Conservation (phyloP, 257 asterid genomes). For the Solanum ahanhuiri region DNA sequence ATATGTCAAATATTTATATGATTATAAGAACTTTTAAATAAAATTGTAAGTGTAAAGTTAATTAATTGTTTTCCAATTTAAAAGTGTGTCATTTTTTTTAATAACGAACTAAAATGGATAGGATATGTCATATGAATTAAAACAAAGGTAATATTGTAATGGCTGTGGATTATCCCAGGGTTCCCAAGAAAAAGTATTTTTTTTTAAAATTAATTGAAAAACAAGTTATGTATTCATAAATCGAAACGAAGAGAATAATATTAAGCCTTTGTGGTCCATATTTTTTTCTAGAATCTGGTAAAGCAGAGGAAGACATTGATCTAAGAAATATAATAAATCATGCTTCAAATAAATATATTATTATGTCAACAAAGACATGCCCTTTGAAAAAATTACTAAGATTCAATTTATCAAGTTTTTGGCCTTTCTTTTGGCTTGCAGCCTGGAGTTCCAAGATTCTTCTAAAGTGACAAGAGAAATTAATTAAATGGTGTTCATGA, state of each 20-base stretch:
- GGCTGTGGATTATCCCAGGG: background rate
- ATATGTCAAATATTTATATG: background rate
- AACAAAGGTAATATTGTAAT: background rate
- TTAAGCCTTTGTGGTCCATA: background rate
- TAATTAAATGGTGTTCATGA: background rate
- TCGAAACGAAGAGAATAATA: background rate
- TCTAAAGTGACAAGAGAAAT: background rate
- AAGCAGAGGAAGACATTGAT: background rate
- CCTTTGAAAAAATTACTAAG: background rate
- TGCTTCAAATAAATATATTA: background rate
- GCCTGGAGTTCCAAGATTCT: background rate
- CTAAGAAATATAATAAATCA: background rate
- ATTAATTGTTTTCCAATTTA: background rate
- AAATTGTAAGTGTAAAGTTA: background rate
- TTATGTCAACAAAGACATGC: background rate
- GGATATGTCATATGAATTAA: background rate
- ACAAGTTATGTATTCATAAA: background rate
- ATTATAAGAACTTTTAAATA: background rate
- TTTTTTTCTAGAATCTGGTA: background rate
- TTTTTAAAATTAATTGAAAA: too few species aligned
- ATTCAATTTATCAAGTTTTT: background rate
- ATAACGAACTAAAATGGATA: background rate
- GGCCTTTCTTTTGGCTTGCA: background rate
- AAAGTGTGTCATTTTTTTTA: background rate
- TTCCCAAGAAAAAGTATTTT: too few species aligned